Evolutionary conservation across 805 yeast genomes (phyloP), one percentile per base, ranked within the genome.

Genomic region (Yarrowia yakushimensis): DNA sequence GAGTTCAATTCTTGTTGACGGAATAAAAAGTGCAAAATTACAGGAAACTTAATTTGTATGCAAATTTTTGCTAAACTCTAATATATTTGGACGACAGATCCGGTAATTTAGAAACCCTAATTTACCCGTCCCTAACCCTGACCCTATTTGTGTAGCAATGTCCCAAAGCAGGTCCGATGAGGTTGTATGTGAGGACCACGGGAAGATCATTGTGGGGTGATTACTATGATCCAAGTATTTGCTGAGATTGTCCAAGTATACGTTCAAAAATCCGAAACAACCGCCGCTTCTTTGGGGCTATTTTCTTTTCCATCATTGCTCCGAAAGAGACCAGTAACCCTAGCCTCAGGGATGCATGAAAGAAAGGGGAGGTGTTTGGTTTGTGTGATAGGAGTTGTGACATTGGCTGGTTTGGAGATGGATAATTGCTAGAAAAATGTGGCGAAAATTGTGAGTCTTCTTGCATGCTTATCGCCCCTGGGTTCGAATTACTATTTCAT

Each of bases 1-100:
- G 39, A 33, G 55, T 48, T 48, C 55, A 48, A 48, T 48, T 48
- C 55, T 48, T 48, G 55, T 48, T 48, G 31, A 48, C 55, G 15
- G 55, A 48, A 48, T n/a, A 48, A 45, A 43, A 28, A 43, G 10
- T 11, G 25, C 18, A 27, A 17, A 28, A 27, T 10, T 15, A 3
- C 10, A 25, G 4, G 11, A 43, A 43, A n/a, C 10, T 11, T 43
- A 27, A 23, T 41, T 41, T 3, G 11, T 17, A 6, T 15, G 6
- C 13, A 43, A 45, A 45, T 28, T 28, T 43, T 45, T 33, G 36
- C 36, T 3, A 34, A 34, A 34, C 11, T n/a, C 20, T 34, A 34
- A 34, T 12, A 6, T 2, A 10, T 9, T 13, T 36, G 52, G 52
- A 36, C 36, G 52, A 45, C 52, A 36, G 36, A 45, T 45, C 52